phyloP scores from a whole-genome alignment of 257 asterid species.

The Ajuga chamaepitys region DNA sequence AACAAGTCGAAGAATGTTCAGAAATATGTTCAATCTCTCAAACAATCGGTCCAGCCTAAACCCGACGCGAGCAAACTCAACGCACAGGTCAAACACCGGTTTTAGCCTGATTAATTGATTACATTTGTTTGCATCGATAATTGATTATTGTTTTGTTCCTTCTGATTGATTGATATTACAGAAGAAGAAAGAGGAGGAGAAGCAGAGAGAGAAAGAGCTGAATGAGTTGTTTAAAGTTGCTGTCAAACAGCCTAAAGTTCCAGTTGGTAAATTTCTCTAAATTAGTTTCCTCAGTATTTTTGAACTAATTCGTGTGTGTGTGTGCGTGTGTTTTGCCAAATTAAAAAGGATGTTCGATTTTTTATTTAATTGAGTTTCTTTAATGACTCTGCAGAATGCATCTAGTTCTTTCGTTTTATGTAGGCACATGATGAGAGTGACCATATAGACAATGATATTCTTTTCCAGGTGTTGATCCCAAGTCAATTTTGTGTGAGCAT shows the following conservation, averaged over 20 bases:
- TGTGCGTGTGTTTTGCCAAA: too few relatives aligned
- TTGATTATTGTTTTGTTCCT: background rate
- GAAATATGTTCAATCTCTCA: slow-evolving; percentile 83
- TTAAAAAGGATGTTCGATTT: background rate
- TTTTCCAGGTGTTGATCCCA: slow-evolving; percentile 85
- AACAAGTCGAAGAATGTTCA: slow-evolving; percentile 91
- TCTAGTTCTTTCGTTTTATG: background rate
- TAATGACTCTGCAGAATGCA: background rate
- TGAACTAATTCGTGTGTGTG: background rate
- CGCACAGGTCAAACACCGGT: slow-evolving; percentile 50
- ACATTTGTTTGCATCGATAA: background rate
- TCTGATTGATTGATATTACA: slow-evolving; percentile 27
- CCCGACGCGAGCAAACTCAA: slow-evolving; percentile 53
- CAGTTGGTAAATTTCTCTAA: slow-evolving; percentile 49
- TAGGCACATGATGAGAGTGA: background rate
- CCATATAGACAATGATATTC: background rate
- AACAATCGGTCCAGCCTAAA: slow-evolving; percentile 71
- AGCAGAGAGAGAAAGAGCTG: slow-evolving; percentile 86
- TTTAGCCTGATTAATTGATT: background rate
- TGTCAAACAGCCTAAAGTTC: slow-evolving; percentile 91
- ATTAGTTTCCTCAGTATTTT: background rate
- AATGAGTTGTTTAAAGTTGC: slow-evolving; percentile 80
- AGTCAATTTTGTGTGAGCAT: slow-evolving; percentile 78
- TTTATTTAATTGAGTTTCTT: background rate
- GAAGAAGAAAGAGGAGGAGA: slow-evolving; percentile 98